phyloP scores from a whole-genome alignment of 768 basidiomycete genomes.

The Boletus rufocinnamomeus region DNA sequence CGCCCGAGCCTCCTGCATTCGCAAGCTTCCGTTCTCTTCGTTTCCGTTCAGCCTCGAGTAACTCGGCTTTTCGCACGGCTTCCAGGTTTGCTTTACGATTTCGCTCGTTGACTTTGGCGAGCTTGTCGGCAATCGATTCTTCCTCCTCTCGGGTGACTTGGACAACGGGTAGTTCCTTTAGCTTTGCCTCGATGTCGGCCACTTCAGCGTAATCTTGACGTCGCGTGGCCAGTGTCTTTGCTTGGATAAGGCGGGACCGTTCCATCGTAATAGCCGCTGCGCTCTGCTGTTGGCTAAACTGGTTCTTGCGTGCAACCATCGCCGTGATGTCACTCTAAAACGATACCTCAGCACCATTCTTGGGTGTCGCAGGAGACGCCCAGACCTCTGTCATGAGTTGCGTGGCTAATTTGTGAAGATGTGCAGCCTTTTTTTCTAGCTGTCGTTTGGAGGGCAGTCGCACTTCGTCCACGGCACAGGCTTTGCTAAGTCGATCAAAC shows the following conservation, averaged over 20 bases:
- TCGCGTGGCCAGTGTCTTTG: slow-evolving; percentile 71
- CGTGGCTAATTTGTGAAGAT: slow-evolving; percentile 57
- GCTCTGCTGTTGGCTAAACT: slow-evolving; percentile 39
- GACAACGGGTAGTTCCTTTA: slow-evolving; percentile 51
- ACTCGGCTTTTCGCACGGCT: slow-evolving; percentile 74
- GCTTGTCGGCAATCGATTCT: slow-evolving; percentile 44
- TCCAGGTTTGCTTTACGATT: slow-evolving; percentile 86
- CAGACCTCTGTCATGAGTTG: slow-evolving; percentile 80
- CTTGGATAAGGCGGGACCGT: slow-evolving; percentile 66
- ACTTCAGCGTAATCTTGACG: slow-evolving; percentile 72
- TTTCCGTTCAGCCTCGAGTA: slow-evolving; percentile 67
- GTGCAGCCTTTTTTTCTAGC: slow-evolving; percentile 63
- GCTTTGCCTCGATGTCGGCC: slow-evolving; percentile 58
- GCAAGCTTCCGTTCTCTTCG: slow-evolving; percentile 64
- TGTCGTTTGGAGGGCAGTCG: slow-evolving; percentile 68
- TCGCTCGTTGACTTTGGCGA: slow-evolving; percentile 85
- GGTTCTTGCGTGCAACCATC: slow-evolving; percentile 72
- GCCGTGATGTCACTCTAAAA: slow-evolving; percentile 75
- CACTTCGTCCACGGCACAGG: slow-evolving; percentile 51
- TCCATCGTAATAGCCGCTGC: slow-evolving; percentile 48
- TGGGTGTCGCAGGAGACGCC: slow-evolving; percentile 9
- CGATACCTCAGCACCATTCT: slow-evolving; percentile 10
- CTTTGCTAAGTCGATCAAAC: slow-evolving; percentile 57
- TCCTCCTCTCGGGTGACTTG: slow-evolving; percentile 28
- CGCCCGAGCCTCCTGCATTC: slow-evolving; percentile 39